These are phyloP conservation scores for Penicillium arizonense DNA, from an alignment of 495 filamentous ascomycete species.

Conservation along the genomic window DNA sequence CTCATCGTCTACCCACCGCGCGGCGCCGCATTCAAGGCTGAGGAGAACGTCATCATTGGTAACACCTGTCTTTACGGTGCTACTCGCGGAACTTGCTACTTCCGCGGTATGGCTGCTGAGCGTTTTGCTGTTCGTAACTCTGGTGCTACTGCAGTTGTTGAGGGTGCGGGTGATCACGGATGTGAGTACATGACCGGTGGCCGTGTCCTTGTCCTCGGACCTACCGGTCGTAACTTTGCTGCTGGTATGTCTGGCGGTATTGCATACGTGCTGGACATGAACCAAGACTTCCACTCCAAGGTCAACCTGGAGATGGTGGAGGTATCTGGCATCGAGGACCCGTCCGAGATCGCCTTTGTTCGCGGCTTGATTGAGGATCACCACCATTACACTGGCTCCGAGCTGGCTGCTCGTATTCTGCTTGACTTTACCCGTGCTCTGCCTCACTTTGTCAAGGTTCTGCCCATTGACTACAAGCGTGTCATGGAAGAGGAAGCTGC, in stretches of 20 bases:
- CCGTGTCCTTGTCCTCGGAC: conserved; percentile 83
- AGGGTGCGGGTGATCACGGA: conserved; percentile 96
- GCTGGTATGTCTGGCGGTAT: conserved; percentile 99
- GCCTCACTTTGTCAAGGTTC: conserved; percentile 87
- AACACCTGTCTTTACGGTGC: conserved; percentile 98
- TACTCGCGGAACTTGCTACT: conserved; percentile 91
- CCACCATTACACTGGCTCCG: conserved; percentile 98
- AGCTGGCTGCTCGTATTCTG: conserved; percentile 90
- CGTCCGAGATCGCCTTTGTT: conserved; percentile 88
- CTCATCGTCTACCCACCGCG: conserved; percentile 96
- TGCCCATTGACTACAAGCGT: conserved; percentile 97
- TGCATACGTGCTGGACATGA: conserved; percentile 92
- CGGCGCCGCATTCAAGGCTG: conserved; percentile 90
- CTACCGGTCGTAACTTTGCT: conserved; percentile 98
- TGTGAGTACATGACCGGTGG: conserved; percentile 99
- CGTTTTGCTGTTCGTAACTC: conserved; percentile 98
- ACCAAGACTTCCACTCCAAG: conserved; percentile 89
- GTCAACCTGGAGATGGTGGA: conserved; percentile 99
- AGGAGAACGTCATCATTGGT: conserved; percentile 95
- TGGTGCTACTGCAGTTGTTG: conserved; percentile 92
- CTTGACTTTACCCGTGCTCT: conserved; percentile 97
- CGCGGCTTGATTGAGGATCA: conserved; percentile 96
- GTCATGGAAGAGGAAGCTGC: conserved; percentile 82
- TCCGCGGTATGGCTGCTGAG: conserved; percentile 96
- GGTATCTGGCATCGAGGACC: conserved; percentile 82